These are phyloP conservation scores for Endogone sp. DNA, from an alignment of 192 early-diverging fungal genomes.

Conservation along the genomic window DNA sequence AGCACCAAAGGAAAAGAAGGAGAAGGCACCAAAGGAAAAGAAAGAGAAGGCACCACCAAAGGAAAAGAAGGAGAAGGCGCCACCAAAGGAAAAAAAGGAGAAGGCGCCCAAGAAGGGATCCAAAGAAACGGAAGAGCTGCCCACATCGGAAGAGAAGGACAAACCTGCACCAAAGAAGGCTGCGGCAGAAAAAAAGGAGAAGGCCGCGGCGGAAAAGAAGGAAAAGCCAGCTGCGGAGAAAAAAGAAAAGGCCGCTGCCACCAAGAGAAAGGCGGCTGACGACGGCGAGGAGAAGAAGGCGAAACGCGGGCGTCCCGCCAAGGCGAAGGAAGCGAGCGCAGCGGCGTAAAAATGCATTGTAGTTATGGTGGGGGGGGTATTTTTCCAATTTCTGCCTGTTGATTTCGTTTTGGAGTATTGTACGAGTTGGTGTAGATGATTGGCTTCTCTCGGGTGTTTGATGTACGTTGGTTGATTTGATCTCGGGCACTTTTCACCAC, in stretches of 20 bases:
- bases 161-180: background rate
- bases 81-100: background rate
- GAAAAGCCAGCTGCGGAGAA: background rate
- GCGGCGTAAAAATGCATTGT: background rate
- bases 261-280: background rate
- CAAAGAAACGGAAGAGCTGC: background rate
- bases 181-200: background rate
- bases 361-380: background rate
- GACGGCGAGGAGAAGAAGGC: background rate
- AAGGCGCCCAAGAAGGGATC: background rate
- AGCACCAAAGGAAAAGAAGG: background rate
- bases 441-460: too few species aligned
- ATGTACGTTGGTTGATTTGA: too few species aligned
- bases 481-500: too few species aligned
- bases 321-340: too few species aligned
- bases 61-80: background rate
- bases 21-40: background rate
- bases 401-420: background rate
- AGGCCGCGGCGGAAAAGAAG: background rate
- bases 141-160: background rate
- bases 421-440: too few species aligned
- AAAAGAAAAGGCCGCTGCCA: background rate
- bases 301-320: background rate
- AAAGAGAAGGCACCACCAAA: background rate
- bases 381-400: background rate